phyloP scores from a whole-genome alignment of 768 basidiomycete genomes.

The Rhizopogon vulgaris region DNA sequence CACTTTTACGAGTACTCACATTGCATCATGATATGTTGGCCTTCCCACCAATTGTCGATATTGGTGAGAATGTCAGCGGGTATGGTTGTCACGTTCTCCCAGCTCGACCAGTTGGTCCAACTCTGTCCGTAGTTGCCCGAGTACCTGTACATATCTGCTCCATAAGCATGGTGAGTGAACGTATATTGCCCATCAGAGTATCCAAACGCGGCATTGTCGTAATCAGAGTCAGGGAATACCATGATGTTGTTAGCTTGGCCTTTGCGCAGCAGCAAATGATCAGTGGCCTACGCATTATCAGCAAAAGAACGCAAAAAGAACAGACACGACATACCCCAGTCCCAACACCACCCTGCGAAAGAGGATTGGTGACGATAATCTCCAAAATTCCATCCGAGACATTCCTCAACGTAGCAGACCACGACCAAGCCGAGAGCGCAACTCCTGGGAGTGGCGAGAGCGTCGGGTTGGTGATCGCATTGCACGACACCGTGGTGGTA shows the following conservation, averaged over 20 bases:
- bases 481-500: conserved; percentile 39
- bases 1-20: conserved; percentile 41
- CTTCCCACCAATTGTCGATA: conserved; percentile 60
- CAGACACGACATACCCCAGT: conserved; percentile 42
- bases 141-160: conserved; percentile 85
- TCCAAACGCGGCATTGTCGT: conserved; percentile 55
- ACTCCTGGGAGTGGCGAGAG: conserved; percentile 47
- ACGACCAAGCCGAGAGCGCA: conserved; percentile 57
- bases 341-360: conserved; percentile 32
- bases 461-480: conserved; percentile 39
- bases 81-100: conserved; percentile 69
- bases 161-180: conserved; percentile 77
- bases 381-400: conserved; percentile 81
- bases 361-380: conserved; percentile 58
- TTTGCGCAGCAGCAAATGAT: conserved; percentile 79
- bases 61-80: conserved; percentile 48
- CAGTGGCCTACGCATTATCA: conserved; percentile 42
- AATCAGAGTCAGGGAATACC: conserved; percentile 83
- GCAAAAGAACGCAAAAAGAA: neutral
- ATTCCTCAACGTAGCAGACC: conserved; percentile 67
- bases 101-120: conserved; percentile 77
- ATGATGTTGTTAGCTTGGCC: conserved; percentile 70
- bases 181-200: conserved; percentile 59
- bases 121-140: conserved; percentile 74
- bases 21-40: conserved; percentile 84